Evolutionary conservation across 345 rosid genomes (phyloP), one percentile per base, ranked within the genome.

Genomic region (Litchi chinensis): DNA sequence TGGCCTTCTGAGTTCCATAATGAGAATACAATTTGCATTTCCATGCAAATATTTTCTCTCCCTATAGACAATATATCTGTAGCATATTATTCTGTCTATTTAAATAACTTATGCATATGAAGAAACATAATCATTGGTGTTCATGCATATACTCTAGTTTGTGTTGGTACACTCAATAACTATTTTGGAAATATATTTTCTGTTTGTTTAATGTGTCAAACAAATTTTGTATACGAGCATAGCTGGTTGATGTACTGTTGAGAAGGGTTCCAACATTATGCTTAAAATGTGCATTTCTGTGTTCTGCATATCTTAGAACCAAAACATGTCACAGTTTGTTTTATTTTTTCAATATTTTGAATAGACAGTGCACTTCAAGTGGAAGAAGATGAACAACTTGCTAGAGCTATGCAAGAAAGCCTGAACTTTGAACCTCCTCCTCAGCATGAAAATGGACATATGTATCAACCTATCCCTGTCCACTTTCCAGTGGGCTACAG

Each of bases 371-470:
- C 84, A 59, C 68, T 82, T 74, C 94, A 86, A 71, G 77, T 90
- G 79, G 90, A 90, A 79, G 99, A 94, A 82, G 98, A 96, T 85
- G 99, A 94, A 79, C 95, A 84, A 73, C 95, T 96, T 83, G 99
- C 98, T 39, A 88, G 91, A 87, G 99, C 98, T 28, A 7, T 91
- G 78, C 95, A 94, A 86, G 97, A 94, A 79, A 96, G 98, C 84
- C 84, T 94, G 87, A 87, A 71, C 28, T 80, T 88, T 66, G 93
- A 89, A 78, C 82, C 92, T 82, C 87, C 97, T 68, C 88, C 91
- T 64, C 76, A 70, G 70, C 48, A 76, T 56, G 88, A 84, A 83
- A 66, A 22, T 79, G 88, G 83, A 71, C 81, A 82, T 71, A 44
- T 50, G 1, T 79, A 76, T 76, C 88, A 26, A 63, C 77, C 77